phyloP scores from a whole-genome alignment of 208 protist species.

The Naegleria fowleri region DNA sequence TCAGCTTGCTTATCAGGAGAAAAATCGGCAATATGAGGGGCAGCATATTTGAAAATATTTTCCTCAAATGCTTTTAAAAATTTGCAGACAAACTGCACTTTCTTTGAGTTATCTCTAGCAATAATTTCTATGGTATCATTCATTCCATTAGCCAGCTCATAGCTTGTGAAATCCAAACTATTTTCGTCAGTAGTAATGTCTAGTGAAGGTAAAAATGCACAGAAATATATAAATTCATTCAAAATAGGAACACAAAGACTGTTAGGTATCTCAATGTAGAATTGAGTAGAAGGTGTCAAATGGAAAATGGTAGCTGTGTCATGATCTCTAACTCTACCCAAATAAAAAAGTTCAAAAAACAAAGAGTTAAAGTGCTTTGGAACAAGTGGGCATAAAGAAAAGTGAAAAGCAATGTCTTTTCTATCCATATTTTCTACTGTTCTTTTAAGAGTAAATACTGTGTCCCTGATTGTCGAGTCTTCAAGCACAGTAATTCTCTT shows the following conservation, averaged over 20 bases:
- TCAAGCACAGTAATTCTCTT: neutral
- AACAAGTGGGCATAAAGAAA: neutral
- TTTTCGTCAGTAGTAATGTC: neutral
- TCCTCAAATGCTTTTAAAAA: constrained; percentile 3
- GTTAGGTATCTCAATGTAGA: neutral
- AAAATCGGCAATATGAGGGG: neutral
- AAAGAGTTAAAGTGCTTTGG: neutral
- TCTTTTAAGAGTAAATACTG: neutral
- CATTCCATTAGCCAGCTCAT: neutral
- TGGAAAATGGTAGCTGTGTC: neutral
- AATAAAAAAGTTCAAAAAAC: constrained; percentile 6
- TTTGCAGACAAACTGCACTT: constrained; percentile 1
- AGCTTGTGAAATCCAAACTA: neutral
- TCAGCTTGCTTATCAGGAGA: neutral
- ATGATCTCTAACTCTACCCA: neutral
- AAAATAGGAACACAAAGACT: neutral
- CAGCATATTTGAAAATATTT: neutral
- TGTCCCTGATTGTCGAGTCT: neutral
- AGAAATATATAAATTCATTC: neutral
- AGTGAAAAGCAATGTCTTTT: neutral
- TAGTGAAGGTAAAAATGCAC: neutral
- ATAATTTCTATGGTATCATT: neutral
- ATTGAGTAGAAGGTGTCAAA: neutral
- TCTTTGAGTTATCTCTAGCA: neutral
- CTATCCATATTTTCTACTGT: neutral